Conservation (phyloP, 2,329 filamentous ascomycete genomes). For the Fonsecaea erecta region DNA sequence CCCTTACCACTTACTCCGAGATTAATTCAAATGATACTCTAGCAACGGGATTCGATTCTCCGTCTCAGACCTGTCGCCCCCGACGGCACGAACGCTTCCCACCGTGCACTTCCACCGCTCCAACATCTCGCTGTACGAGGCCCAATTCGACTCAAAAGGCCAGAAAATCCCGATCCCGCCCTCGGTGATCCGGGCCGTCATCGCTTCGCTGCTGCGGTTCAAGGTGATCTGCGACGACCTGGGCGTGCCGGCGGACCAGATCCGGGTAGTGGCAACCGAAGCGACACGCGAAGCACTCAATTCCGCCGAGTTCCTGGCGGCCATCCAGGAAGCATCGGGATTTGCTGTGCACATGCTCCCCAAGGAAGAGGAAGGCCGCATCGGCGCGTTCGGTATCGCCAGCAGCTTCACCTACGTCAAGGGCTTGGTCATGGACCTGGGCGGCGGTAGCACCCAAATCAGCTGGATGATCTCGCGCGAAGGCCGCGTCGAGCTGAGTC, state of each 20-base stretch:
- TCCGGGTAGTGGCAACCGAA: slow-evolving; percentile 84
- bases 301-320: slow-evolving; percentile 67
- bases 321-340: slow-evolving; percentile 66
- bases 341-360: slow-evolving; percentile 73
- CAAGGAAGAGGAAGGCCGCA: slow-evolving; percentile 78
- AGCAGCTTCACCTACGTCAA: slow-evolving; percentile 71
- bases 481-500: slow-evolving; percentile 57
- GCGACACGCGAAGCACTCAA: slow-evolving; percentile 83
- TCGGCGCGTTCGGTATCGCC: slow-evolving; percentile 81
- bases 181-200: slow-evolving; percentile 67
- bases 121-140: slow-evolving; percentile 84
- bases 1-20: not conserved
- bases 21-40: not conserved
- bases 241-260: slow-evolving; percentile 65
- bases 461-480: slow-evolving; percentile 65
- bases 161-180: slow-evolving; percentile 58
- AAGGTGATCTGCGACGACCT: slow-evolving; percentile 71
- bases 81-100: slow-evolving; percentile 70
- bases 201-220: slow-evolving; percentile 71
- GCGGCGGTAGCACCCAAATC: slow-evolving; percentile 62
- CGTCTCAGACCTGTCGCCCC: slow-evolving; percentile 76
- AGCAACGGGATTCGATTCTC: slow-evolving; percentile 92
- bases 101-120: slow-evolving; percentile 78
- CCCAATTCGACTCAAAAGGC: slow-evolving; percentile 53
- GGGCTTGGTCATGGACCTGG: slow-evolving; percentile 84